Base-by-base conservation (phyloP, 2,329 filamentous ascomycete genomes). In the Fusarium longipes region DNA sequence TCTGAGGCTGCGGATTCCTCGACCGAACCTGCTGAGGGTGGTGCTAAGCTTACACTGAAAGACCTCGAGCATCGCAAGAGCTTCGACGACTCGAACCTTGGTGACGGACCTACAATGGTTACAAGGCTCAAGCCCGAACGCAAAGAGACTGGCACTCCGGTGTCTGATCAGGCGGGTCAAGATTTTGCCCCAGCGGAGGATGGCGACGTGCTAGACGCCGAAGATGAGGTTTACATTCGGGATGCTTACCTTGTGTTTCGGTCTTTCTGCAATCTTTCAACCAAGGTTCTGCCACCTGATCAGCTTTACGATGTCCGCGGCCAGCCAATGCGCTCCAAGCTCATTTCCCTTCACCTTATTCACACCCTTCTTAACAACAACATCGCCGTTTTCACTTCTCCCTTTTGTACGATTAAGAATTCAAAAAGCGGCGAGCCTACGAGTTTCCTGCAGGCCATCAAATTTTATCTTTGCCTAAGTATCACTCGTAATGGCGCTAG, bases 231-330 rank as follows among this genome's bases (percentile, higher is more conserved):
- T 20, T 98, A 97, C 76, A 93, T 98, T 72, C 92, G 96, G 71
- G 96, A 99, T 80, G 94, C 96, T 11, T 99, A 98, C 78, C 87
- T 99, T 22, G 93, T 99, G 43, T 98, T 99, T 81, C 88, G 96
- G 30, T 97, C 96, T 5, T 96, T 99, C 82, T 99, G 96, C 84
- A 97, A 97, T 79, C 83, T 99, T 43, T 97, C 95, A 60, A 97
- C 95, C 65, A 99, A 99, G 77, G 83, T 93, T 38, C 83, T 99
- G 25, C 89, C 92, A 10, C 89, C 93, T 4, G 96, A 99, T 65
- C 94, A 98, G 77, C 89, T 97, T 20, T 93, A 95, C 74, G 96
- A 99, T 74, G 82, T 97, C 50, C 93, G 93, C 56, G 95, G 94
- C 18, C 94, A 97, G 75, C 93, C 95, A 35, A 99, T 99, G 95